Evolutionary conservation across 257 asterid genomes (phyloP).

Genomic region (Primulina tabacum): DNA sequence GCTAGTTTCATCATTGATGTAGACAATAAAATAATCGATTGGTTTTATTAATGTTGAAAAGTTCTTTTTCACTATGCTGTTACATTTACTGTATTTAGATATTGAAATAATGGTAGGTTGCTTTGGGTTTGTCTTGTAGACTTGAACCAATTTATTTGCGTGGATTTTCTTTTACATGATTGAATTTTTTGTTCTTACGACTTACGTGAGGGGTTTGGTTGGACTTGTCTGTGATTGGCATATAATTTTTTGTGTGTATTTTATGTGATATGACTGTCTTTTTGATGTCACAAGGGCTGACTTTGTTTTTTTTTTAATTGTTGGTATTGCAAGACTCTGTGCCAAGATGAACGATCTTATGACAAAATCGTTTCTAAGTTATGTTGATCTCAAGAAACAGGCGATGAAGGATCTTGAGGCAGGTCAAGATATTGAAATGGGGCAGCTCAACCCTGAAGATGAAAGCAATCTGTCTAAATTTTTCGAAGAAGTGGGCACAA

Average conservation of each 20-base stretch:
- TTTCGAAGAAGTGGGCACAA: constrained; percentile 52
- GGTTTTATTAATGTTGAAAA: background rate
- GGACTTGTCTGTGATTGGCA: background rate
- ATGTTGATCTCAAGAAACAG: constrained; percentile 12
- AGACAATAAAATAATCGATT: background rate
- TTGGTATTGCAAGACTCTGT: background rate
- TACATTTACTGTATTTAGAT: background rate
- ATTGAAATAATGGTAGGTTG: background rate
- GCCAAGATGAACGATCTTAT: background rate
- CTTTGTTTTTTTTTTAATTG: background rate
- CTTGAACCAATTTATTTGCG: background rate
- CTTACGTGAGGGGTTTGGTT: background rate
- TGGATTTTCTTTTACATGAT: background rate
- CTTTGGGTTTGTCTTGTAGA: background rate
- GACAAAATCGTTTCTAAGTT: background rate
- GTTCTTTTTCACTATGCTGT: background rate
- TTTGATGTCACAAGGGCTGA: background rate
- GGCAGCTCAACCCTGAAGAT: constrained; percentile 56
- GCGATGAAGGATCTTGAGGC: constrained; percentile 62
- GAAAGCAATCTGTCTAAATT: constrained; percentile 51
- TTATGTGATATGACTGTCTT: background rate
- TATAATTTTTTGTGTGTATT: background rate
- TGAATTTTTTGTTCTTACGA: background rate
- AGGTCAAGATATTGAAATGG: constrained; percentile 60
- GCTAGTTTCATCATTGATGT: constrained; percentile 25